phyloP scores from a whole-genome alignment of 1,284 basidiomycete species.

The Boletus hoseneyae region DNA sequence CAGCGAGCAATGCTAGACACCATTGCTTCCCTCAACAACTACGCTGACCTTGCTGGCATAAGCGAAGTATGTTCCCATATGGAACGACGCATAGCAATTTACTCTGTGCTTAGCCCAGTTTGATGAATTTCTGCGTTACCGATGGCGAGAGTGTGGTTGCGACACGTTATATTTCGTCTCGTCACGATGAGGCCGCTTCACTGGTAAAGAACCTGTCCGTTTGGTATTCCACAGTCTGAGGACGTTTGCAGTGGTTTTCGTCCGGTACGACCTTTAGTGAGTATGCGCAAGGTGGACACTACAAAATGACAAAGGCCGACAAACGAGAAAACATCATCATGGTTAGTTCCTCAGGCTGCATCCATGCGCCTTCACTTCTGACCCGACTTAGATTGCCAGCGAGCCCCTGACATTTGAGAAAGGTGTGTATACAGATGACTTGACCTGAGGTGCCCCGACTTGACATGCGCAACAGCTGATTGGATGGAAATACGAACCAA shows the following conservation, averaged over 20 bases:
- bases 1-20: slow-evolving; percentile 85
- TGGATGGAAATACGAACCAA: slow-evolving; percentile 98
- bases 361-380: slow-evolving; percentile 3
- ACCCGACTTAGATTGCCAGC: slow-evolving; percentile 63
- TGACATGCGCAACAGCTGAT: slow-evolving; percentile 52
- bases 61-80: slow-evolving; percentile 50
- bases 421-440: slow-evolving; percentile 46
- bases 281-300: slow-evolving; percentile 83
- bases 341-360: slow-evolving; percentile 41
- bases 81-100: slow-evolving; percentile 3
- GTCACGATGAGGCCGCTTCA: slow-evolving; percentile 90
- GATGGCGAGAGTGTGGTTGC: slow-evolving; percentile 93
- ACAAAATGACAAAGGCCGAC: slow-evolving; percentile 94
- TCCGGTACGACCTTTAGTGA: slow-evolving; percentile 94
- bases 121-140: slow-evolving; percentile 96
- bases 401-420: slow-evolving; percentile 94
- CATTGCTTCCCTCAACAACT: slow-evolving; percentile 72
- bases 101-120: slow-evolving; percentile 59
- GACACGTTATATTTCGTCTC: slow-evolving; percentile 91
- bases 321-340: slow-evolving; percentile 95
- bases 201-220: slow-evolving; percentile 45
- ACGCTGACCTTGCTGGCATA: slow-evolving; percentile 72
- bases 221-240: slow-evolving; percentile 1
- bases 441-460: neutral
- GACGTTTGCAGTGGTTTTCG: slow-evolving; percentile 76